Evolutionary conservation across 2,329 filamentous ascomycete genomes (phyloP).

Genomic region (Alternaria viburni): DNA sequence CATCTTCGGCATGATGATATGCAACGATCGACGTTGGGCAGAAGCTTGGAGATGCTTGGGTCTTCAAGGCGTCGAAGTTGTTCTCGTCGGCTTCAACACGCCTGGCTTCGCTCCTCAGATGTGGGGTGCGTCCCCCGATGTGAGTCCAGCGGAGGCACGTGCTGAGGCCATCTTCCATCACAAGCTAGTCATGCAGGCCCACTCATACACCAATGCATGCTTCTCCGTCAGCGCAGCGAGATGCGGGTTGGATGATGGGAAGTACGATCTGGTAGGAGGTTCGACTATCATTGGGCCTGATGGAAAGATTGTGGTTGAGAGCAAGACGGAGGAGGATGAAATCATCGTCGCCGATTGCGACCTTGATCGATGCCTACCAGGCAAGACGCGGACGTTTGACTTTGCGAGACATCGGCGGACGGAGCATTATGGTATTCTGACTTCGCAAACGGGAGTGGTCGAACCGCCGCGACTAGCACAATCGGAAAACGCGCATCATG

Average conservation of each 20-base stretch:
- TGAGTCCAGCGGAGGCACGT: conserved; percentile 49
- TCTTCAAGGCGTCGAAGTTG: conserved; percentile 53
- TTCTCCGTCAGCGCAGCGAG: conserved; percentile 58
- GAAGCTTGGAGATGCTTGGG: conserved; percentile 60
- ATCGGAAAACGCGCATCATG: background rate
- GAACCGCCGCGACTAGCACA: background rate
- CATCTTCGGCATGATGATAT: conserved; percentile 62
- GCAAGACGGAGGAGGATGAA: conserved; percentile 56
- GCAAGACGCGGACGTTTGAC: conserved; percentile 26
- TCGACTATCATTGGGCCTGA: conserved; percentile 51
- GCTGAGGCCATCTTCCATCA: conserved; percentile 58
- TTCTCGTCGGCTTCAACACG: conserved; percentile 54
- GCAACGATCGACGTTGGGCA: conserved; percentile 61
- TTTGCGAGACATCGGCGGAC: background rate
- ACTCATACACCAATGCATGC: conserved; percentile 59
- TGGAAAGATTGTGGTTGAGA: conserved; percentile 57
- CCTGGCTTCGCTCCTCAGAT: conserved; percentile 56
- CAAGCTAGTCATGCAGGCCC: conserved; percentile 58
- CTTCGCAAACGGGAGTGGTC: background rate
- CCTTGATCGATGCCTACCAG: conserved; percentile 52
- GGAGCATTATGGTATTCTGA: background rate
- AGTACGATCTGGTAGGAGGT: conserved; percentile 44
- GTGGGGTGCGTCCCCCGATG: conserved; percentile 9
- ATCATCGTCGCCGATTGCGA: conserved; percentile 58
- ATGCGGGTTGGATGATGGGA: conserved; percentile 58